Base-by-base conservation (phyloP, 1,284 basidiomycete species). In the Trametes polyzona region DNA sequence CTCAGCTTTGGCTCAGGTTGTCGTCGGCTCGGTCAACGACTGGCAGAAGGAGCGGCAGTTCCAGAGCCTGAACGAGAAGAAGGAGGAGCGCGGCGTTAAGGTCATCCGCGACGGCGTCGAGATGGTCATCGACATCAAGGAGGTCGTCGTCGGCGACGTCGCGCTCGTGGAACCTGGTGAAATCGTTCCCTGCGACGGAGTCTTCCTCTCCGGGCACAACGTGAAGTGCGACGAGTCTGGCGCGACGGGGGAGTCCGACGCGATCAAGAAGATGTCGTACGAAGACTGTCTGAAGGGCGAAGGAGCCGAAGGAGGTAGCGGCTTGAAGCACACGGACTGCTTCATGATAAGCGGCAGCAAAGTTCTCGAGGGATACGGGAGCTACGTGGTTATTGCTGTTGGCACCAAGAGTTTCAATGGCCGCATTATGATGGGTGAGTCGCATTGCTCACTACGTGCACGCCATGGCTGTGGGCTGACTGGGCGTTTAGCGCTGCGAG, bases 11-110 rank as follows among this genome's bases (percentile, higher is more conserved):
- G 16, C 37, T 14, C 42, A 88, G 87, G 87, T 96, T 59, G 73
- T 93, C 39, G 92, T 96, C 48, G 94, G 93, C 35, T 93, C 92
- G 23, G 61, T 96, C 35, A 96, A 95, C 69, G 95, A 96, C 71
- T 99, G 92, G 88, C 95, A 98, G 74, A 98, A 99, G 76, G 96
- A 99, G 72, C 87, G 87, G 7, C 96, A 99, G 75, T 98, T 99
- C 78, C 88, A 92, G 68, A 80, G 80, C 35, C 83, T 99, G 51
- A 98, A 98, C 70, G 93, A 93, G 64, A 93, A 97, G 76, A 97
- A 97, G 75, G 97, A 98, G 57, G 94, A 97, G 67, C 92, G 96
- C 44, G 86, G 85, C 10, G 88, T 98, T 68, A 98, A 97, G 74
- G 91, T 95, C 51, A 88, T 98, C 57, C 91, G 97, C 11, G 82